These are phyloP conservation scores for Boechera divaricarpa DNA, from an alignment of 345 rosid species.

Conservation along the genomic window DNA sequence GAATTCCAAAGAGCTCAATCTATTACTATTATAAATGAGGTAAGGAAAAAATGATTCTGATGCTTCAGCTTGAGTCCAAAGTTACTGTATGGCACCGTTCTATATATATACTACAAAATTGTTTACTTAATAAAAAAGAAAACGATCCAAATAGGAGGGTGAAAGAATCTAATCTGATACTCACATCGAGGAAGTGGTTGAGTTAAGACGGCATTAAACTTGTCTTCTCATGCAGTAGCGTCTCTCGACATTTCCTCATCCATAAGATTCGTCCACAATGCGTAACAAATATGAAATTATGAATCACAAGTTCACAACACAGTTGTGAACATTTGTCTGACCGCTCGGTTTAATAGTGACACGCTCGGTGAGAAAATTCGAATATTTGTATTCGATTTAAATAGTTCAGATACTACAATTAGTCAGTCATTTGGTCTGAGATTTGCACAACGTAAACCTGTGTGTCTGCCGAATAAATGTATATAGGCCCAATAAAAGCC, in stretches of 20 bases:
- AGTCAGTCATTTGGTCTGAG: too few species aligned
- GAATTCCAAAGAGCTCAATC: neutral
- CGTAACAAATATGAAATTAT: neutral
- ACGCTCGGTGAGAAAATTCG: too few species aligned
- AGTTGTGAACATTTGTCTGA: neutral
- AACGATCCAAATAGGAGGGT: neutral
- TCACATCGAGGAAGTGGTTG: slow-evolving; percentile 13
- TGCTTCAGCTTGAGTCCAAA: slow-evolving; percentile 40
- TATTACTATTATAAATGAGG: neutral
- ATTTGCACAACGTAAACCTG: neutral
- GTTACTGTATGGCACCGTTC: slow-evolving; percentile 19
- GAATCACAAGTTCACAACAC: neutral
- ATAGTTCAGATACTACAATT: too few species aligned
- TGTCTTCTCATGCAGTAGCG: slow-evolving; percentile 8
- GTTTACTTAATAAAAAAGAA: neutral
- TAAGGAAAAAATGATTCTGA: neutral
- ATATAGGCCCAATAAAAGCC: slow-evolving; percentile 18
- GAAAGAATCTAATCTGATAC: slow-evolving; percentile 21
- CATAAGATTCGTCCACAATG: neutral
- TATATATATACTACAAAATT: neutral
- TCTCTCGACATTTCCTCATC: slow-evolving; percentile 21
- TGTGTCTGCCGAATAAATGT: neutral
- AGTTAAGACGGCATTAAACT: slow-evolving; percentile 12
- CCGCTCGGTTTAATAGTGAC: too few species aligned
- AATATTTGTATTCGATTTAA: too few species aligned